Conservation (phyloP, 306 rosid genomes). For the Cucumis melo region DNA sequence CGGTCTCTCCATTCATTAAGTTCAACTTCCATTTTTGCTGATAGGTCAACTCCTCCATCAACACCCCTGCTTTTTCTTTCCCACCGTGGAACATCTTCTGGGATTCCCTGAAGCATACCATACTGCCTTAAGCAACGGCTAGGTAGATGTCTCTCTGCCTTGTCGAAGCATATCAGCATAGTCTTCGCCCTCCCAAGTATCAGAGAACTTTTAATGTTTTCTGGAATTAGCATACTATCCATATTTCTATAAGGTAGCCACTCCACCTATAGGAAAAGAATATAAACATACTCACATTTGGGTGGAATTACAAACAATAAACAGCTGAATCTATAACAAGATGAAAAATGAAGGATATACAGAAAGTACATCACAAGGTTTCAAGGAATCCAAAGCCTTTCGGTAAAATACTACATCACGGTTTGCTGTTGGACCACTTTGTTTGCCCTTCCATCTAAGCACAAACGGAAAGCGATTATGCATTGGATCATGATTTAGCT, state of each 20-base stretch:
- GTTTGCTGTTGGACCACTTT: conserved; percentile 91
- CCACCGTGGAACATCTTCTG: conserved; percentile 89
- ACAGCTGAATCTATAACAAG: conserved; percentile 3
- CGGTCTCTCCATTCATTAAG: conserved; percentile 78
- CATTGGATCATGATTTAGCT: conserved; percentile 61
- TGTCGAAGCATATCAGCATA: conserved; percentile 94
- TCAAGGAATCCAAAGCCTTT: conserved; percentile 86
- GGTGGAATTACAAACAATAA: conserved; percentile 5
- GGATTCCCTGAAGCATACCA: conserved; percentile 78
- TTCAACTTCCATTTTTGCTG: conserved; percentile 88
- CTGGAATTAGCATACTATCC: conserved; percentile 77
- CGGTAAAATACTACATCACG: conserved; percentile 97
- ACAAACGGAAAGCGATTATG: conserved; percentile 90
- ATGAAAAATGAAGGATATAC: background rate
- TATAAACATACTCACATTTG: conserved; percentile 13
- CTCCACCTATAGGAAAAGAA: conserved; percentile 54
- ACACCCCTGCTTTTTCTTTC: conserved; percentile 99
- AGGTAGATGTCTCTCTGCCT: conserved; percentile 98
- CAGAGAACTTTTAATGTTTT: conserved; percentile 59
- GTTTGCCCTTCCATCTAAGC: conserved; percentile 95
- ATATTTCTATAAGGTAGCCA: conserved; percentile 91
- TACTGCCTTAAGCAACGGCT: conserved; percentile 83
- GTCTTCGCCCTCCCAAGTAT: conserved; percentile 79
- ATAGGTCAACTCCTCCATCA: conserved; percentile 96
- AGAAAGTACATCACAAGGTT: conserved; percentile 66